Evolutionary conservation across 352 stramenopile species (phyloP), one percentile per base, ranked within the genome.

Genomic region (Phytophthora sansomeana): DNA sequence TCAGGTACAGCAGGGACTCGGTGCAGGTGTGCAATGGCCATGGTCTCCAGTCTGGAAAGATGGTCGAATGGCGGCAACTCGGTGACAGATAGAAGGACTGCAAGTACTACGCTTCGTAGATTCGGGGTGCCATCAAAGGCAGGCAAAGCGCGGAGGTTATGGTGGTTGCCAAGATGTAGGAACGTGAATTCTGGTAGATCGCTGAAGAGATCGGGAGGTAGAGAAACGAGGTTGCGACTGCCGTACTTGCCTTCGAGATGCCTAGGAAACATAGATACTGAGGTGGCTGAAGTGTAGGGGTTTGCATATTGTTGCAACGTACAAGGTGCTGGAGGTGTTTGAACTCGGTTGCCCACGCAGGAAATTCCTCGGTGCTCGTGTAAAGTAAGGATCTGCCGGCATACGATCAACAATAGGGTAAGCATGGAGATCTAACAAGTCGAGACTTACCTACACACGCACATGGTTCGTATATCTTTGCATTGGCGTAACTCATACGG

Each of bases 181-280:
- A 57, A 65, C 0, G 58, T 56, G n/a, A 73, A 55, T 16, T 64
- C 26, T 8, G 65, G 65, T 2, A 73, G 26, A 33, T 69, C 53
- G 17, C 46, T 60, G 51, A 73, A 69, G 19, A 73, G 51, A 49
- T 60, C 58, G 5, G 19, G 7, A 1, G 58, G 58, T 6, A 73
- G 42, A 13, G 35, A 60, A 7, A 60, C 43, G 6, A 73, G 44
- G 19, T 73, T 73, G 1, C 35, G 35, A 19, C 58, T 65, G 9
- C 58, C 58, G 16, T 57, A 49, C 32, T 73, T 73, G 16, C 65
- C 65, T 64, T 73, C 65, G 8, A 73, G 14, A 38, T 69, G 65
- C 1, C 65, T 73, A 26, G 4, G 16, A 8, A 13, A 19, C 8
- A 47, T n/a, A 19, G 14, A 29, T n/a, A 35, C 6, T 24, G 39